Percentiles rank a stretch among this genome's conserved stretches.
Evolutionary conservation across 345 rosid species (phyloP).

Genomic region (Erucastrum elatum): DNA sequence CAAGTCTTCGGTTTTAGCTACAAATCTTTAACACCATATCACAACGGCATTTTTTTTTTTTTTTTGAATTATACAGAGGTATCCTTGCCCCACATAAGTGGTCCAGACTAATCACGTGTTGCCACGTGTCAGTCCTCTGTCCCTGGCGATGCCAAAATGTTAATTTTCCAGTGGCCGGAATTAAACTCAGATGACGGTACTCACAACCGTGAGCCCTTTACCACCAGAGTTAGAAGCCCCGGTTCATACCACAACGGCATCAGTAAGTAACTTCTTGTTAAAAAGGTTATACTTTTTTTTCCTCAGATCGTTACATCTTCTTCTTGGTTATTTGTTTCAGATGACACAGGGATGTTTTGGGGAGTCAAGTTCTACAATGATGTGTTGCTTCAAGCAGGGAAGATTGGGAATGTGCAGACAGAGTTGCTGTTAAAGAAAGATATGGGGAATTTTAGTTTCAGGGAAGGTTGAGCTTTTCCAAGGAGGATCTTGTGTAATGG

Average conservation of each 20-base stretch:
- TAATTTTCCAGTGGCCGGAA: too few species aligned
- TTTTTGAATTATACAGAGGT: too few species aligned
- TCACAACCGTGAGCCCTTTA: too few species aligned
- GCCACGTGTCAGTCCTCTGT: too few species aligned
- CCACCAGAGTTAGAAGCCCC: too few species aligned
- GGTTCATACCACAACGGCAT: slow-evolving; percentile 42
- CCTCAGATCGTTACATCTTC: neutral
- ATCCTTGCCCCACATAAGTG: too few species aligned
- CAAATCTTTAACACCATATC: slow-evolving; percentile 54
- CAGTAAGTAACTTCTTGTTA: slow-evolving; percentile 47
- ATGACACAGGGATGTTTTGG: slow-evolving; percentile 88
- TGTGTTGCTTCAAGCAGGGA: slow-evolving; percentile 63
- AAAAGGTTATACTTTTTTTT: neutral
- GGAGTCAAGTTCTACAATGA: slow-evolving; percentile 75
- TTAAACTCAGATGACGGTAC: too few species aligned
- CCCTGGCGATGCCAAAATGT: too few species aligned
- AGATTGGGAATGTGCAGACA: slow-evolving; percentile 63
- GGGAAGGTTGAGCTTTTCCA: slow-evolving; percentile 91
- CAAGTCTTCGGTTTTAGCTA: slow-evolving; percentile 80
- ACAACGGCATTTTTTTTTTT: slow-evolving; percentile 38
- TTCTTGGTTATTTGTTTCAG: slow-evolving; percentile 39
- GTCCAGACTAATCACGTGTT: too few species aligned
- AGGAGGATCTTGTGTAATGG: slow-evolving; percentile 77
- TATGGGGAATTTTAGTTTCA: slow-evolving; percentile 51
- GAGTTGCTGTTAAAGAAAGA: slow-evolving; percentile 75